Evolutionary conservation across 805 yeast genomes (phyloP).

Genomic region (Yamadazyma paraphyllophila): DNA sequence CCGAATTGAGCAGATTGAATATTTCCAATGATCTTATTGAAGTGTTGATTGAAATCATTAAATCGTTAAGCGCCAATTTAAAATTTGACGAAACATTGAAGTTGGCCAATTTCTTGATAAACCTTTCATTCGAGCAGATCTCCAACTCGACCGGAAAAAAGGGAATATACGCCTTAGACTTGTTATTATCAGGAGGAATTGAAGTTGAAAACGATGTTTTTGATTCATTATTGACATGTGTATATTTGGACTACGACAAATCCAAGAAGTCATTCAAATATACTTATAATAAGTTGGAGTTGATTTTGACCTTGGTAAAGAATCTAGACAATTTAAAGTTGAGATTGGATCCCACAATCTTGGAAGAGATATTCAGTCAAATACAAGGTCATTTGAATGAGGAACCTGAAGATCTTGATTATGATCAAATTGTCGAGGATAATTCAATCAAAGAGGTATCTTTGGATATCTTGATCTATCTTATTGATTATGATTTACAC

Average conservation of each 20-base stretch:
- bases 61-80: constrained; percentile 46
- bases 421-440: constrained; percentile 39
- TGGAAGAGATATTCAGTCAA: constrained; percentile 17
- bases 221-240: constrained; percentile 16
- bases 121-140: constrained; percentile 35
- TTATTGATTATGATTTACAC: constrained; percentile 6
- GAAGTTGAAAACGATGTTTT: constrained; percentile 11
- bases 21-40: constrained; percentile 59
- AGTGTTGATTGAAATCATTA: constrained; percentile 54
- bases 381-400: constrained; percentile 18
- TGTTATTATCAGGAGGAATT: constrained; percentile 28
- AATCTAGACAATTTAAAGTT: constrained; percentile 9
- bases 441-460: constrained; percentile 54
- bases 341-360: neutral
- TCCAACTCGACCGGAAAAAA: constrained; percentile 45
- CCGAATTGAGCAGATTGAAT: constrained; percentile 30
- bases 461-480: constrained; percentile 40
- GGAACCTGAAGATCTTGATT: constrained; percentile 37
- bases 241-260: constrained; percentile 13
- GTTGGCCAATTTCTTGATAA: constrained; percentile 29
- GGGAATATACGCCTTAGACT: constrained; percentile 47
- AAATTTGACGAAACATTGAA: constrained; percentile 30
- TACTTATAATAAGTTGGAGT: constrained; percentile 7
- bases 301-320: constrained; percentile 13
- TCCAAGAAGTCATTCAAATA: constrained; percentile 18